Conservation (phyloP, 345 rosid genomes). For the Sisymbrium altissimum region DNA sequence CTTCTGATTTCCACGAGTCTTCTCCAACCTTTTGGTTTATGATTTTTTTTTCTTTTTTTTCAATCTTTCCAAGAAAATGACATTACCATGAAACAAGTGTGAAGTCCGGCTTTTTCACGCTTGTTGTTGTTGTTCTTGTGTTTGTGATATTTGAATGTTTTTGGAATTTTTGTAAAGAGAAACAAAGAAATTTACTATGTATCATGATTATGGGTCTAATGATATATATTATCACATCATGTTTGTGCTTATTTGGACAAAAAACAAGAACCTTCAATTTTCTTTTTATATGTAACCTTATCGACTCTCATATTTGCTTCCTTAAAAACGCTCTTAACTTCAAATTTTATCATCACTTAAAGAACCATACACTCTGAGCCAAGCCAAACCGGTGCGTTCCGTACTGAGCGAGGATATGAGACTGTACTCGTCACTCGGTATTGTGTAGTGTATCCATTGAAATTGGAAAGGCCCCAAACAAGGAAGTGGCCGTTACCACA, state of each 20-base stretch:
- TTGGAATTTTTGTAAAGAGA: slow-evolving; percentile 22
- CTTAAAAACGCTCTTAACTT: not conserved
- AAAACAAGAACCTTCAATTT: not conserved
- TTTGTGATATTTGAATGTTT: slow-evolving; percentile 21
- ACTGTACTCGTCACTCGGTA: not conserved
- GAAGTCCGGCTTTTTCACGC: not conserved
- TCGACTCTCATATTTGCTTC: not conserved
- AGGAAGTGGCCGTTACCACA: not conserved
- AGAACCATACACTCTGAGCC: not conserved
- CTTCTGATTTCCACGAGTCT: not conserved
- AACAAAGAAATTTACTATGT: slow-evolving; percentile 12
- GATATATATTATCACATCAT: not conserved
- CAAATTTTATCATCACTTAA: not conserved
- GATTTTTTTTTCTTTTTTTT: not conserved
- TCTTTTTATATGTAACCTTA: not conserved
- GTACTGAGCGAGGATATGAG: not conserved
- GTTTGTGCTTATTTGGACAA: not conserved
- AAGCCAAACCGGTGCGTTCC: not conserved
- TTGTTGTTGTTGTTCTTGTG: slow-evolving; percentile 1
- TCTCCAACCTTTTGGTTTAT: not conserved
- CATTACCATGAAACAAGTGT: not conserved
- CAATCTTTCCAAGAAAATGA: slow-evolving; percentile 8
- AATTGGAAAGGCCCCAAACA: not conserved
- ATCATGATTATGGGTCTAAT: slow-evolving; percentile 6
- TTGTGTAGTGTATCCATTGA: not conserved